Percentiles rank a stretch among this genome's conserved stretches.
Evolutionary conservation across 176 grass and related monocot species (phyloP).

Genomic region (Cocos nucifera): DNA sequence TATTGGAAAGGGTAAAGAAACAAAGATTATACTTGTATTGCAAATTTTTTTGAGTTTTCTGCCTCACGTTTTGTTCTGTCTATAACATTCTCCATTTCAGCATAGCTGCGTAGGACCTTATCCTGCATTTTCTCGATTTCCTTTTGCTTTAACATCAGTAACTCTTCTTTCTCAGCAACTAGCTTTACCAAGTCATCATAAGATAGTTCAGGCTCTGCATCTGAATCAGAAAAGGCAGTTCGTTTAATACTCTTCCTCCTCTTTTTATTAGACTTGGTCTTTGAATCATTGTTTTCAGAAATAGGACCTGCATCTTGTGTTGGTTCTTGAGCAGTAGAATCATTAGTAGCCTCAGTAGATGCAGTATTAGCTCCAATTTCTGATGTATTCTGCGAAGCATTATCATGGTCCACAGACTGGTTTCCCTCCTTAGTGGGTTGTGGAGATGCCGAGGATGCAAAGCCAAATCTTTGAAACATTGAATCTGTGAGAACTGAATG

Average conservation of each 20-base stretch:
- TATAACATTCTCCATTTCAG: constrained; percentile 70
- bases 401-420: neutral
- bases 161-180: constrained; percentile 52
- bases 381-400: neutral
- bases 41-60: constrained; percentile 65
- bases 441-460: constrained; percentile 6
- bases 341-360: constrained; percentile 9
- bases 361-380: constrained; percentile 1
- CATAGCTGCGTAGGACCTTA: constrained; percentile 61
- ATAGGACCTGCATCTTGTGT: constrained; percentile 17
- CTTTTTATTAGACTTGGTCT: neutral
- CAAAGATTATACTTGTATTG: constrained; percentile 38
- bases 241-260: constrained; percentile 20
- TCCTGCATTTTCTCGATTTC: constrained; percentile 60
- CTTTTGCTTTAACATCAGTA: constrained; percentile 63
- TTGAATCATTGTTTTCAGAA: constrained; percentile 4
- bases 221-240: constrained; percentile 40
- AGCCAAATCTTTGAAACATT: constrained; percentile 5
- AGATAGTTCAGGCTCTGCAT: constrained; percentile 32
- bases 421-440: constrained; percentile 15
- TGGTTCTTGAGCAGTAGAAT: constrained; percentile 22
- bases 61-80: constrained; percentile 56
- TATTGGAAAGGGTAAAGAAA: neutral
- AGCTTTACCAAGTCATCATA: constrained; percentile 59
- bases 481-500: neutral